A percentile compares a stretch with the other conserved stretches of the same genome.
These are phyloP conservation scores for Botrytis squamosa DNA, from an alignment of 2,329 filamentous ascomycete genomes.

Conservation along the genomic window DNA sequence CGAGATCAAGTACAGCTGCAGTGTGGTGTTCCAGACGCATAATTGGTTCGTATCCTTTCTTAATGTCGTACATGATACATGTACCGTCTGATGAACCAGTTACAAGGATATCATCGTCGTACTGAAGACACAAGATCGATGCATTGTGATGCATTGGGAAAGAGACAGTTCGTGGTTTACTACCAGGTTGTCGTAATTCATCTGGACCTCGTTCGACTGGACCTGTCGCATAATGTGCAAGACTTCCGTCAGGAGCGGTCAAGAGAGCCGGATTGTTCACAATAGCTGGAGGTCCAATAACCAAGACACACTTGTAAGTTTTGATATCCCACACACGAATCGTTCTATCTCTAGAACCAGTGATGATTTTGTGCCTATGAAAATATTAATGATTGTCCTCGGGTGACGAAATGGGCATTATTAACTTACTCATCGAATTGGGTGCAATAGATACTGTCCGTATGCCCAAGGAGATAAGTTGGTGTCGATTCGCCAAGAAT, in stretches of 20 bases:
- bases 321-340: constrained; percentile 96
- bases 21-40: constrained; percentile 75
- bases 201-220: constrained; percentile 26
- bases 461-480: constrained; percentile 88
- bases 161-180: constrained; percentile 54
- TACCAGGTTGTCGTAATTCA: constrained; percentile 42
- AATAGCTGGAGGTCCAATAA: constrained; percentile 77
- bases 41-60: constrained; percentile 74
- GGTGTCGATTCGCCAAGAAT: constrained; percentile 72
- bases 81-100: constrained; percentile 91
- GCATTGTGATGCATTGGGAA: constrained; percentile 76
- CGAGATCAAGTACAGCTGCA: constrained; percentile 89
- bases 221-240: constrained; percentile 56
- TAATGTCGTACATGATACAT: constrained; percentile 88
- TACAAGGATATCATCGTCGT: constrained; percentile 87
- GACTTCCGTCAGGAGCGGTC: constrained; percentile 50
- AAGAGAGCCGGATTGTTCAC: constrained; percentile 54
- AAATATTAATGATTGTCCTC: constrained; percentile 40
- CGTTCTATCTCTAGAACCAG: constrained; percentile 90
- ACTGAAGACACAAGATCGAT: constrained; percentile 92
- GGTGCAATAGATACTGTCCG: constrained; percentile 94
- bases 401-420: neutral
- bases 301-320: constrained; percentile 77
- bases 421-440: constrained; percentile 87
- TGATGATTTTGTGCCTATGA: constrained; percentile 84